These are phyloP conservation scores for Candida piceae DNA, from an alignment of 805 yeast species.

Conservation along the genomic window DNA sequence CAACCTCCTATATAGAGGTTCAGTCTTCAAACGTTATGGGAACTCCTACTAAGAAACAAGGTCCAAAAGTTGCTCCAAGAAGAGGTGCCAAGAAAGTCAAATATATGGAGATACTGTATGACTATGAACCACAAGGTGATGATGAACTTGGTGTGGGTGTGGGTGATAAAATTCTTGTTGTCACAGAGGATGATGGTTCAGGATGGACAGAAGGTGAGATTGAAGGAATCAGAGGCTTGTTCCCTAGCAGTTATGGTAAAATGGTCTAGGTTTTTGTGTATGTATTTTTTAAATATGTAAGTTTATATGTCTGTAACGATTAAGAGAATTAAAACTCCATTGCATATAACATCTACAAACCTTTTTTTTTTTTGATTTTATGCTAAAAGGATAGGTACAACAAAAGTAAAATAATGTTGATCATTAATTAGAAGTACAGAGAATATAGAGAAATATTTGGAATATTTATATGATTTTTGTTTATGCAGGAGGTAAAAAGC, in stretches of 20 bases:
- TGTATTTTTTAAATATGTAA: too few relatives aligned
- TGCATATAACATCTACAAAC: too few relatives aligned
- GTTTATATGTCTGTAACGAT: too few relatives aligned
- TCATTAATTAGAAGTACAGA: too few relatives aligned
- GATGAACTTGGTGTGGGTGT: constrained; percentile 69
- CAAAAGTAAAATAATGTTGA: too few relatives aligned
- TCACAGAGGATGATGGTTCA: constrained; percentile 67
- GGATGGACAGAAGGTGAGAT: constrained; percentile 96
- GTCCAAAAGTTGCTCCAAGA: constrained; percentile 72
- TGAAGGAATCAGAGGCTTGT: constrained; percentile 58
- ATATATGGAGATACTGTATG: constrained; percentile 67
- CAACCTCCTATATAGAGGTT: constrained; percentile 69
- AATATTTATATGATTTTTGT: too few relatives aligned
- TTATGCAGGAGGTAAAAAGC: constrained; percentile 92
- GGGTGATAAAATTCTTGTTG: constrained; percentile 69
- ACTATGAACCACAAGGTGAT: constrained; percentile 70
- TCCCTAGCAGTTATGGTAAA: constrained; percentile 74
- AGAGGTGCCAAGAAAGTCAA: constrained; percentile 62
- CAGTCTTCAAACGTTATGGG: constrained; percentile 10
- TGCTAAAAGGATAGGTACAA: too few relatives aligned
- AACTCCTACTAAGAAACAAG: constrained; percentile 37
- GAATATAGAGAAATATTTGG: too few relatives aligned
- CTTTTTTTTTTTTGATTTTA: too few relatives aligned
- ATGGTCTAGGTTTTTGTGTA: constrained; percentile 4
- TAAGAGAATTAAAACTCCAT: too few relatives aligned